Evolutionary conservation across 306 rosid species (phyloP), one percentile per base, ranked within the genome.

Genomic region (Cercis canadensis): DNA sequence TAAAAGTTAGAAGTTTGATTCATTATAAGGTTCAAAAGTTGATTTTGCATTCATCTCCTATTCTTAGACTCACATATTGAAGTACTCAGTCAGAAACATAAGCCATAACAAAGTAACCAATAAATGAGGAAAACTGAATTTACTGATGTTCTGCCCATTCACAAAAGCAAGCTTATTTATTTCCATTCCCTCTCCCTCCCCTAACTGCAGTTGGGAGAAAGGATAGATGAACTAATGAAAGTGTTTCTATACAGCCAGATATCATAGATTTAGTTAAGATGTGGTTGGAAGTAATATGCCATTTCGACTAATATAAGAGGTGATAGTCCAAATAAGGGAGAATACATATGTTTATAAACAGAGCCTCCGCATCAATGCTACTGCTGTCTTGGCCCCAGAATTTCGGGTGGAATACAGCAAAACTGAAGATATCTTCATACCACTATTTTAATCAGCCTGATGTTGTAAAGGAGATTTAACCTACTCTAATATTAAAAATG

Each of bases 1-100:
- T 4, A 46, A 51, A 78, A 13, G 62, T 81, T 54, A 87, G 83
- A 65, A 43, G 46, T 14, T 19, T 19, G 33, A 29, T 69, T 32
- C 54, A 14, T 51, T 32, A 13, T 29, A 59, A 65, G 29, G 45
- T 41, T 43, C 24, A 15, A 63, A 10, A 46, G 10, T 46, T 47
- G 24, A 31, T 31, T 18, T 57, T 36, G 52, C 29, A 73, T 51
- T 47, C 46, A 69, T 52, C 15, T 57, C 40, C 53, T 21, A 55
- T 32, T 31, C 56, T 67, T 60, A 72, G 18, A 54, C 45, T 73
- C 60, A 74, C 47, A 41, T 17, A 41, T 11, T 31, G 58, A 15
- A 34, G 46, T 5, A 46, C 11, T 11, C 7, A 18, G 11, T 24
- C 2, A 19, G 29, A 44, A 43, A 12, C 39, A 40, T n/a, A 24